Base-by-base conservation (phyloP, 768 basidiomycete species). In the Mycena alexandri region DNA sequence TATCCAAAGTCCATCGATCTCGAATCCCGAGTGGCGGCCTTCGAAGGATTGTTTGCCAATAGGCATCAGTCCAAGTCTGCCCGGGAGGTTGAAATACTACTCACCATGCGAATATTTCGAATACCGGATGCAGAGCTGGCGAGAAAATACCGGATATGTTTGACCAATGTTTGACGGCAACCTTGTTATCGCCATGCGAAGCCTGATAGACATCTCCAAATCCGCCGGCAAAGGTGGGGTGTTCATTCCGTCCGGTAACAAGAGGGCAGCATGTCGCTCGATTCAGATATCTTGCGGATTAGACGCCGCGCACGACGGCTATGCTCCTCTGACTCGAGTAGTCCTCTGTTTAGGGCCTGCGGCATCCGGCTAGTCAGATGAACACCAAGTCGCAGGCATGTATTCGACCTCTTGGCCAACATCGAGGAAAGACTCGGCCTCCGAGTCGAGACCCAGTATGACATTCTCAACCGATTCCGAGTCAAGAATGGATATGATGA, bases 131-230 rank as follows among this genome's bases (percentile, higher is more conserved):
- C 29, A 29, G 29, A 29, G 29, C 29, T 29, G 29, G 29, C 29
- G 29, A 29, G 29, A 29, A 29, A 29, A 29, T 29, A 29, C 29
- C 29, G 29, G 6, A 46, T 52, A 29, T 33, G 12, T 33, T 61
- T 61, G 21, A 61, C 24, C 2, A 48, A 29, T 33, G 12, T 33
- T 61, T 61, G 21, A 61, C 24, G 9, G 60, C 60, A 3, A 61
- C 60, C 0, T 48, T 41, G 10, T 24, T 41, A 6, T 17, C 10
- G 16, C 19, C 24, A 21, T 66, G 64, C 6, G 50, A 36, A 7
- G 69, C 73, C 29, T 53, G 57, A 56, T 63, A 73, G 13, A 74
- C 69, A 38, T 74, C 73, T 2, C 51, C 70, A 63, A 71, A 74
- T n/a, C 71, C 65, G 13, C 73, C 73, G 6, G 72, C 69, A 42